Evolutionary conservation across 1,139 yeast species (phyloP).

Genomic region (Debaryomyces psychrophilus): DNA sequence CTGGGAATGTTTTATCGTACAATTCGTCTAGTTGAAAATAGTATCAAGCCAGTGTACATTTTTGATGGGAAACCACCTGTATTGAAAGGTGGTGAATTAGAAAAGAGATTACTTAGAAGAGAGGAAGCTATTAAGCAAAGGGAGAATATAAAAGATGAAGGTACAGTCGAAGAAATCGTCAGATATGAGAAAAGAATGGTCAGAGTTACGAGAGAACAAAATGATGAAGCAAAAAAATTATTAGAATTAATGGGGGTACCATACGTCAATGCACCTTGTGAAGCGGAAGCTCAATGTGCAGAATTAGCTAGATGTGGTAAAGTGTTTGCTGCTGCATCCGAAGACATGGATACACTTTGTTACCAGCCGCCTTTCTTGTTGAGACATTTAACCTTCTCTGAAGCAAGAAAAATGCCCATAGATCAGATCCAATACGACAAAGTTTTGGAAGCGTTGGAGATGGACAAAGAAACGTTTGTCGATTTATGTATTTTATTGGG

Average conservation of each 20-base stretch:
- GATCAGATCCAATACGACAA: conserved; percentile 74
- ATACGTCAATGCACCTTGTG: conserved; percentile 90
- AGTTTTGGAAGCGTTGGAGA: conserved; percentile 75
- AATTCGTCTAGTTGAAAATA: conserved; percentile 82
- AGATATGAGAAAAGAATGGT: conserved; percentile 87
- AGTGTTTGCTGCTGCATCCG: conserved; percentile 97
- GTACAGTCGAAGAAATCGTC: conserved; percentile 74
- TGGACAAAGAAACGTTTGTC: conserved; percentile 74
- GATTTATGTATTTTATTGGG: conserved; percentile 93
- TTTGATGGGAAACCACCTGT: conserved; percentile 97
- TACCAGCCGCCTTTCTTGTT: conserved; percentile 82
- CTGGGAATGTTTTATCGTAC: conserved; percentile 97
- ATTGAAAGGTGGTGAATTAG: conserved; percentile 89
- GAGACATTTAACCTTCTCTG: conserved; percentile 91
- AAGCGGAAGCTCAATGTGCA: conserved; percentile 99
- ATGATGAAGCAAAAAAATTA: conserved; percentile 86
- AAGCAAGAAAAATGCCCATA: conserved; percentile 89
- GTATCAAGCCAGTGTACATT: conserved; percentile 93
- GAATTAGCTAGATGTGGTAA: conserved; percentile 84
- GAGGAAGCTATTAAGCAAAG: conserved; percentile 81
- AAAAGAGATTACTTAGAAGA: conserved; percentile 76
- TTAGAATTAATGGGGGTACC: conserved; percentile 94
- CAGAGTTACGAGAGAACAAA: conserved; percentile 83
- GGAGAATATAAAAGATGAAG: conserved; percentile 75
- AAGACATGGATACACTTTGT: conserved; percentile 98